Evolutionary conservation across 768 basidiomycete species (phyloP), one percentile per base, ranked within the genome.

Genomic region (Candolleomyces eurysporus): DNA sequence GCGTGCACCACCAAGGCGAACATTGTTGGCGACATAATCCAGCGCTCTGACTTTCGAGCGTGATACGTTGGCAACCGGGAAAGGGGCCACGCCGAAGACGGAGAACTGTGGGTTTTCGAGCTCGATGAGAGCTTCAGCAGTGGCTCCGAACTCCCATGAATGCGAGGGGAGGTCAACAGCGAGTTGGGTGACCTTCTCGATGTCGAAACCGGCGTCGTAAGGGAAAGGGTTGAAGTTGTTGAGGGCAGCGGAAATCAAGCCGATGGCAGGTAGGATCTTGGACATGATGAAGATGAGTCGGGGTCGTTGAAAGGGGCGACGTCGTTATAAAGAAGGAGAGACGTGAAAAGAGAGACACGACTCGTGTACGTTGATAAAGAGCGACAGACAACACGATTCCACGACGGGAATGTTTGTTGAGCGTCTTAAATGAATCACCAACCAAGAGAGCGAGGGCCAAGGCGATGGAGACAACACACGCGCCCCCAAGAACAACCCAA

Each of bases 101-200:
- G 79, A 78, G 14, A 75, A 59, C 0, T 71, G 60, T 1, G 79
- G 76, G 56, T 76, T 66, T 59, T 74, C 74, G 3, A 83, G 71
- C 66, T 83, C 81, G 0, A 82, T 71, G 1, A 81, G 68, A 0
- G 79, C 76, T 61, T 81, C 72, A 0, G 77, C 57, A 6, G 75
- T 73, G 1, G 79, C 75, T 1, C 82, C 82, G 60, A 67, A 80
- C 58, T 83, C 82, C 82, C 82, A 83, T 17, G 79, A 80, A 58
- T 79, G 79, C 0, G 76, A 70, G 2, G 81, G 76, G 10, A 81
- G 66, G 5, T 71, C 65, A 48, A 72, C 64, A 0, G 75, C 74
- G 19, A 73, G 65, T 4, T 63, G 56, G 49, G 68, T 61, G 48
- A 79, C 79, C 16, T 64, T 65, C 21, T 68, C 60, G 49, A 79